These are phyloP conservation scores for Quercus lobata DNA, from an alignment of 331 rosid genomes.

Conservation along the genomic window DNA sequence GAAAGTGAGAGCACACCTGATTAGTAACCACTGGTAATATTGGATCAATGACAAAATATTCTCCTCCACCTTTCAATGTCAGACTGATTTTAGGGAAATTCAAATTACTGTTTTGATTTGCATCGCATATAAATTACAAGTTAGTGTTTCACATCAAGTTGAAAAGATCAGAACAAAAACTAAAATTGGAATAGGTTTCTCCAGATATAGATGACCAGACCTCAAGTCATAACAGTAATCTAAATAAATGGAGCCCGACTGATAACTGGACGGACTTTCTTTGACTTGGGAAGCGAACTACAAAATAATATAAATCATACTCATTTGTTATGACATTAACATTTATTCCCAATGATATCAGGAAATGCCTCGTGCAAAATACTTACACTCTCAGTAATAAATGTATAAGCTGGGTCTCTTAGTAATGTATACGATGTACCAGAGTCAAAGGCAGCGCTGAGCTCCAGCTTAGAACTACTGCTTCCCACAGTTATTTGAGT, in stretches of 20 bases:
- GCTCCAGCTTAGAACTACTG: conserved; percentile 32
- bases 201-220: conserved; percentile 35
- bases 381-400: conserved; percentile 56
- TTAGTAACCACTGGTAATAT: background rate
- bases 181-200: background rate
- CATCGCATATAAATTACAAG: conserved; percentile 30
- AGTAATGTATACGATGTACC: conserved; percentile 79
- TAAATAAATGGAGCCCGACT: conserved; percentile 31
- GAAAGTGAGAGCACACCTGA: conserved; percentile 3
- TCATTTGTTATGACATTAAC: background rate
- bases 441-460: conserved; percentile 65
- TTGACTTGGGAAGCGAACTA: conserved; percentile 51
- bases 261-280: conserved; percentile 21
- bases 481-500: conserved; percentile 58
- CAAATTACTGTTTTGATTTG: conserved; percentile 21
- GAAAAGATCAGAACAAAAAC: background rate
- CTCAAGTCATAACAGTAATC: conserved; percentile 56
- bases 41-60: conserved; percentile 31
- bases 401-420: conserved; percentile 64
- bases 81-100: conserved; percentile 39
- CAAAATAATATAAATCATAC: conserved; percentile 7
- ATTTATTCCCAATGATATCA: background rate
- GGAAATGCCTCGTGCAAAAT: background rate
- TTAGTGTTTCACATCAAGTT: conserved; percentile 13
- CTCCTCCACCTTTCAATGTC: conserved; percentile 69